Conservation (phyloP, 2,329 filamentous ascomycete species). For the Venturia oleaginea region DNA sequence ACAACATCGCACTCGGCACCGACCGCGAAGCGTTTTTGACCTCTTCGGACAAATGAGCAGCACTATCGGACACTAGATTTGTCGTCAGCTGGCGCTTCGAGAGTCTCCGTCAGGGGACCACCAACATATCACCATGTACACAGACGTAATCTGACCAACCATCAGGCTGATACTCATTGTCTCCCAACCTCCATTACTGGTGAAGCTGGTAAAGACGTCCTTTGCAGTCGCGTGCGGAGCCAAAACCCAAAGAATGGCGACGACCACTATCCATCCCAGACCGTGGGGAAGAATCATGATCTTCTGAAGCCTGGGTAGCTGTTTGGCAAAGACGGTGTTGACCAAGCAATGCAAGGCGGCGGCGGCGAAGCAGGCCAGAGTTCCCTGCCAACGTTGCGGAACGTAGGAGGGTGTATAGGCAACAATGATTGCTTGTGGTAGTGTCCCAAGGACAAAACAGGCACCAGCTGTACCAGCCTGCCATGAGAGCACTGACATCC, state of each 20-base stretch:
- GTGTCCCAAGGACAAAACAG: slow-evolving; percentile 16
- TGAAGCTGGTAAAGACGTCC: slow-evolving; percentile 24
- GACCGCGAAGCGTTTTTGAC: slow-evolving; percentile 24
- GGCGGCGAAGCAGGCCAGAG: slow-evolving; percentile 29
- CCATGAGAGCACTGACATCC: slow-evolving; percentile 26
- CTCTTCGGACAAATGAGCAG: slow-evolving; percentile 35
- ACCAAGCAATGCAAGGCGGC: slow-evolving; percentile 25
- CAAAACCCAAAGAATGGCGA: slow-evolving; percentile 25
- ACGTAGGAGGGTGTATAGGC: slow-evolving; percentile 20
- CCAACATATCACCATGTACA: slow-evolving; percentile 17
- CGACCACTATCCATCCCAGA: slow-evolving; percentile 28
- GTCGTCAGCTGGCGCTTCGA: neutral
- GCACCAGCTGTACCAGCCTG: slow-evolving; percentile 11
- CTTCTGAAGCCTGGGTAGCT: slow-evolving; percentile 33
- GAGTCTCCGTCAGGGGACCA: neutral
- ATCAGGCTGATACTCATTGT: slow-evolving; percentile 15
- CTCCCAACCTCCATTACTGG: slow-evolving; percentile 31
- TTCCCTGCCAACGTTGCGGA: slow-evolving; percentile 29
- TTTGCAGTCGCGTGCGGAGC: slow-evolving; percentile 24
- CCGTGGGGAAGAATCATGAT: slow-evolving; percentile 28
- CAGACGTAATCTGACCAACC: slow-evolving; percentile 18
- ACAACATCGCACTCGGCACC: slow-evolving; percentile 33
- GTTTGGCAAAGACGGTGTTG: slow-evolving; percentile 26
- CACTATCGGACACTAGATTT: slow-evolving; percentile 34
- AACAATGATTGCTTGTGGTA: slow-evolving; percentile 30